Percentiles rank a stretch among this genome's conserved stretches.
phyloP scores from a whole-genome alignment of 108 stramenopile genomes.

The Cyclostephanos tholiformis region DNA sequence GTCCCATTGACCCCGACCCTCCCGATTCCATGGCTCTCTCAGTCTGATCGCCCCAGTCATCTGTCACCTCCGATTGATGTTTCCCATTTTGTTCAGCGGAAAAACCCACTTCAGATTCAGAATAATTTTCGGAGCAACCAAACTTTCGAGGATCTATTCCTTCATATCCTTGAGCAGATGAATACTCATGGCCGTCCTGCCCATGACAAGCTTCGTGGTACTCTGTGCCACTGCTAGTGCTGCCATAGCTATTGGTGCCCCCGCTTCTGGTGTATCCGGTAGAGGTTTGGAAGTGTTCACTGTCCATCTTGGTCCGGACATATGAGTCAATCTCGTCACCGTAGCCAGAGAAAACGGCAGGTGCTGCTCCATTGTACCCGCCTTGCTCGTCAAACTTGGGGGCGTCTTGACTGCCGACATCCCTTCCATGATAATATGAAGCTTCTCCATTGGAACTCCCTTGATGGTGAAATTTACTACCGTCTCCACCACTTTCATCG shows the following conservation, averaged over 20 bases:
- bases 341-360: conserved; percentile 1
- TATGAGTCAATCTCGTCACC: neutral
- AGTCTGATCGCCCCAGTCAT: neutral
- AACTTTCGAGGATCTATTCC: no score
- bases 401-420: neutral
- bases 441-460: neutral
- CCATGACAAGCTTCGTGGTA: neutral
- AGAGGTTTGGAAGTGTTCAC: neutral
- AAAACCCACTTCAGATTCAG: neutral
- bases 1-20: neutral
- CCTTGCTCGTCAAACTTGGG: conserved; percentile 11
- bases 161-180: conserved; percentile 6
- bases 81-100: neutral
- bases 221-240: neutral
- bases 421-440: neutral
- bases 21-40: neutral
- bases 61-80: conserved; percentile 8
- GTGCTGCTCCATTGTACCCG: conserved; percentile 4
- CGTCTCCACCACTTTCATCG: neutral
- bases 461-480: neutral
- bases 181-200: neutral
- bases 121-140: neutral
- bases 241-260: neutral
- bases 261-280: neutral
- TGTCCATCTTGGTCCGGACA: neutral